Evolutionary conservation across 306 rosid genomes (phyloP).

Genomic region (Lathyrus oleraceus): DNA sequence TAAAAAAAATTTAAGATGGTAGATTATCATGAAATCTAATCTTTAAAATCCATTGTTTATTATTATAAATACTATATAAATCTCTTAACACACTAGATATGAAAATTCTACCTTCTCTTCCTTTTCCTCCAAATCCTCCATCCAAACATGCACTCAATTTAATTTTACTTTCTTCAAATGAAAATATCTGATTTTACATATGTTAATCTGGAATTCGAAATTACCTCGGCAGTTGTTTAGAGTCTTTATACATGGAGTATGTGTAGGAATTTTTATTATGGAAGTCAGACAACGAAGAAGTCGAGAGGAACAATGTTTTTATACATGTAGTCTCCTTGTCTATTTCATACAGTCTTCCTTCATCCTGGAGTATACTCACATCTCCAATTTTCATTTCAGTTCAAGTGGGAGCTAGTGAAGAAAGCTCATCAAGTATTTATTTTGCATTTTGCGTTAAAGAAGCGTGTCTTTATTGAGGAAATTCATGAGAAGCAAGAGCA

Average conservation of each 20-base stretch:
- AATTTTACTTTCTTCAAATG: constrained; percentile 1
- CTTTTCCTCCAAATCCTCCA: not conserved
- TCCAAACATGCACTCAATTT: not conserved
- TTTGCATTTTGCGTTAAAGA: constrained; percentile 91
- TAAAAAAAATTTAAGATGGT: not conserved
- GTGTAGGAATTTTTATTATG: constrained; percentile 11
- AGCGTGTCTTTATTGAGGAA: constrained; percentile 85
- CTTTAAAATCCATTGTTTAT: not conserved
- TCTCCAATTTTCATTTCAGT: constrained; percentile 56
- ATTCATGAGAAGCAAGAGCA: constrained; percentile 98
- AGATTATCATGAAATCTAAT: not conserved
- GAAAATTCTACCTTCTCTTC: not conserved
- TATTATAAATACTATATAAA: not conserved
- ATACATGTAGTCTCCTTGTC: constrained; percentile 21
- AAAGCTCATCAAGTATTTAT: constrained; percentile 90
- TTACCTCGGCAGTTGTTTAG: constrained; percentile 23
- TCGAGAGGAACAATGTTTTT: constrained; percentile 4
- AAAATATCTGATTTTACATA: constrained; percentile 15
- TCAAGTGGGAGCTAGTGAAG: constrained; percentile 95
- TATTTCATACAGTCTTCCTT: constrained; percentile 27
- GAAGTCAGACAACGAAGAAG: not conserved
- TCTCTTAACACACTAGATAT: not conserved
- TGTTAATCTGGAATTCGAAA: not conserved
- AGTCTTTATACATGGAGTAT: not conserved
- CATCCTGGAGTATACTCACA: constrained; percentile 36